Percentiles rank a stretch among this genome's conserved stretches.
Evolutionary conservation across 768 basidiomycete genomes (phyloP).

Genomic region (Trametopsis cervina): DNA sequence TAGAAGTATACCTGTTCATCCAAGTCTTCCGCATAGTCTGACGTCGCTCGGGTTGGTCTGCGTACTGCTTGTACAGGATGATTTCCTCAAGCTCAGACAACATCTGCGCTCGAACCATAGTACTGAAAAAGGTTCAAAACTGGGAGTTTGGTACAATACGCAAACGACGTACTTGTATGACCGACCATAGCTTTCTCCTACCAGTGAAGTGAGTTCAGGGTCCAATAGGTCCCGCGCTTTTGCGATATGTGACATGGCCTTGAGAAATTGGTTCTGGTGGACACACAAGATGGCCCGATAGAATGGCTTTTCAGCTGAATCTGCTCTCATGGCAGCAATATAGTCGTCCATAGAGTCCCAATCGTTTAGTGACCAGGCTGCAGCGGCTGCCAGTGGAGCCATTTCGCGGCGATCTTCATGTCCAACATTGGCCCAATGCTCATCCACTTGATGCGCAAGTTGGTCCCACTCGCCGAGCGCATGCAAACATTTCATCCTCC

Average conservation of each 20-base stretch:
- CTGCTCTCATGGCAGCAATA: conserved; percentile 85
- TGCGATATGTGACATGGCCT: conserved; percentile 83
- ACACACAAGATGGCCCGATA: conserved; percentile 94
- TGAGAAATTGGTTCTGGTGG: conserved; percentile 93
- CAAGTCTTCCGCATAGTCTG: conserved; percentile 88
- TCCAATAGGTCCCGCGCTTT: conserved; percentile 90
- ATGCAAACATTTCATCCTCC: conserved; percentile 92
- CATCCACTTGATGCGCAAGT: conserved; percentile 77
- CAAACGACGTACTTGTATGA: conserved; percentile 75
- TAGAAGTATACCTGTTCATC: conserved; percentile 93
- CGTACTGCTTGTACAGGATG: conserved; percentile 89
- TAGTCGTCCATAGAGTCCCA: conserved; percentile 99
- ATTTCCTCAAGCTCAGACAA: conserved; percentile 97
- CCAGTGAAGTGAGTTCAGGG: conserved; percentile 84
- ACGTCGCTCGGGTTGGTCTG: conserved; percentile 92
- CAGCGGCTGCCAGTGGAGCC: conserved; percentile 94
- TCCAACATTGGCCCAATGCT: conserved; percentile 78
- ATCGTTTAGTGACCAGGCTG: conserved; percentile 93
- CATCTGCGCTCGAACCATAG: conserved; percentile 97
- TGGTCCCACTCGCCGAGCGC: conserved; percentile 98
- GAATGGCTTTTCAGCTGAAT: conserved; percentile 92
- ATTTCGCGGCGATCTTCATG: conserved; percentile 85
- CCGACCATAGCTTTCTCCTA: conserved; percentile 94
- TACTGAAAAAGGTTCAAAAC: conserved; percentile 38
- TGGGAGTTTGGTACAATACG: background rate